phyloP scores from a whole-genome alignment of 2,329 filamentous ascomycete species.

The Acephala macrosclerotiorum region DNA sequence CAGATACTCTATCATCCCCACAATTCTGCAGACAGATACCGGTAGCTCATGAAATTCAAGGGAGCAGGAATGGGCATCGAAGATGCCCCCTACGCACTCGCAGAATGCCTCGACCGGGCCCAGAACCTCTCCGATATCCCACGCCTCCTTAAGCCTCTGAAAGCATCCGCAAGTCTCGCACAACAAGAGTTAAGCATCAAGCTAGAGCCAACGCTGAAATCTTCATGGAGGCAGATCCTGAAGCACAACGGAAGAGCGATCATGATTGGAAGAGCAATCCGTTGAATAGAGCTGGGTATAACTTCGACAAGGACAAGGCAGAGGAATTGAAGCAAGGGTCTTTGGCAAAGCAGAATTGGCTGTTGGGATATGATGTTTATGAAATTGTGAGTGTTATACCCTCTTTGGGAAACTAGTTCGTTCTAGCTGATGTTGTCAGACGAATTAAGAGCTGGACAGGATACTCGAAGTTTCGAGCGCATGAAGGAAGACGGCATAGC shows the following conservation, averaged over 20 bases:
- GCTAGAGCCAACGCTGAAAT: neutral
- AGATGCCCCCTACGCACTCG: slow-evolving; percentile 2
- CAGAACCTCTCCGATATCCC: neutral
- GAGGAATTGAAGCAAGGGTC: neutral
- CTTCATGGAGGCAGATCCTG: neutral
- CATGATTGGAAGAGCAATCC: neutral
- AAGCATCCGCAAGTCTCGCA: neutral
- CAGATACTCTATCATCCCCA: neutral
- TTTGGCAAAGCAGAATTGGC: slow-evolving; percentile 1
- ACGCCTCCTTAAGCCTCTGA: slow-evolving; percentile 7
- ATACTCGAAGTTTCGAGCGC: neutral
- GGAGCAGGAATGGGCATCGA: slow-evolving; percentile 11
- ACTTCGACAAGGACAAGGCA: neutral
- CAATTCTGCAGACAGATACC: neutral
- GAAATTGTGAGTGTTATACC: neutral
- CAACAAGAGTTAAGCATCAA: slow-evolving; percentile 1
- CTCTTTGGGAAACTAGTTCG: neutral
- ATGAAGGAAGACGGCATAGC: neutral
- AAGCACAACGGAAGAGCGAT: slow-evolving; percentile 6
- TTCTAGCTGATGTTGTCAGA: neutral
- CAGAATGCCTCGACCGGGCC: slow-evolving; percentile 2
- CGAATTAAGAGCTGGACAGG: neutral
- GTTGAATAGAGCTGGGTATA: neutral
- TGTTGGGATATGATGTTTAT: neutral
- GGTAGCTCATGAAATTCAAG: neutral